A percentile compares a stretch with the other conserved stretches of the same genome.
phyloP scores from a whole-genome alignment of 495 filamentous ascomycete genomes.

The Aspergillus cristatus region DNA sequence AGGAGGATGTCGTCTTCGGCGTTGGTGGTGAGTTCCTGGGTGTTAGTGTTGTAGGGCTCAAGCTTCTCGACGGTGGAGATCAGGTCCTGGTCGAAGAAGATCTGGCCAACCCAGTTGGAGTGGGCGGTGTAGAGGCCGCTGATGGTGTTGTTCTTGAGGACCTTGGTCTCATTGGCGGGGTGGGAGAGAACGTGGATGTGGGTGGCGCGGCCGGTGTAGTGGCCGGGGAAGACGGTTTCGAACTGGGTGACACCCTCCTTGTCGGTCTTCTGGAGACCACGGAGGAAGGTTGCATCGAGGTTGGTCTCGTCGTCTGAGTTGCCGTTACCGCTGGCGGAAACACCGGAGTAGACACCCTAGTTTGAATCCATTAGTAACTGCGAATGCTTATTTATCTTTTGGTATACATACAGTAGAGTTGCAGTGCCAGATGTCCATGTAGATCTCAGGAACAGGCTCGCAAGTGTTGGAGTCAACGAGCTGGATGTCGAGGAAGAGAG shows the following conservation, averaged over 20 bases:
- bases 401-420: slow-evolving; percentile 28
- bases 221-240: slow-evolving; percentile 45
- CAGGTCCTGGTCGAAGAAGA: slow-evolving; percentile 54
- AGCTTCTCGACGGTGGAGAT: slow-evolving; percentile 35
- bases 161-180: slow-evolving; percentile 22
- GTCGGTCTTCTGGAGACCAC: slow-evolving; percentile 43
- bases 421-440: slow-evolving; percentile 53
- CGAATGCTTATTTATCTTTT: slow-evolving; percentile 6
- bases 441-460: slow-evolving; percentile 43
- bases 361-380: slow-evolving; percentile 7
- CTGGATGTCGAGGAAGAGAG: slow-evolving; percentile 50
- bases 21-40: slow-evolving; percentile 40
- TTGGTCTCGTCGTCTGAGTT: slow-evolving; percentile 23
- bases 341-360: slow-evolving; percentile 49
- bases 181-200: slow-evolving; percentile 34
- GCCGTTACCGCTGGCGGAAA: slow-evolving; percentile 44
- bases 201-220: slow-evolving; percentile 36
- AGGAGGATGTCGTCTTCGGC: slow-evolving; percentile 39
- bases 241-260: slow-evolving; percentile 41
- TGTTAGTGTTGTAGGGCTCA: slow-evolving; percentile 49
- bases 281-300: slow-evolving; percentile 40
- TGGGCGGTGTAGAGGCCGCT: slow-evolving; percentile 19
- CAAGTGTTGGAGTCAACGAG: slow-evolving; percentile 51
- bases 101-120: slow-evolving; percentile 47
- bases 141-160: slow-evolving; percentile 23